Evolutionary conservation across 495 filamentous ascomycete species (phyloP).

Genomic region (Alectoria sarmentosa): DNA sequence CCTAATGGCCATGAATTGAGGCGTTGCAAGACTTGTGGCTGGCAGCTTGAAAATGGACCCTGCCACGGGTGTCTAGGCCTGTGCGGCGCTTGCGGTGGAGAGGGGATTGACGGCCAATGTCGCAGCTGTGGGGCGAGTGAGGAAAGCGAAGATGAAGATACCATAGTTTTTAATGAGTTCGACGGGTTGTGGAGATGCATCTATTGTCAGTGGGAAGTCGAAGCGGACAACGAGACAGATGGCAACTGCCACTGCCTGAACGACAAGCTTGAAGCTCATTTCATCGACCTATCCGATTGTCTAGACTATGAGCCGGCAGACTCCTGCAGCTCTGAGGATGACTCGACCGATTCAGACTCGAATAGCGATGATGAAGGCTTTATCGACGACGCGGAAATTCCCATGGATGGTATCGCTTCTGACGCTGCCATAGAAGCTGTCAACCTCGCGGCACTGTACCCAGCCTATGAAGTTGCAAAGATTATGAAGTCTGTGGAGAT

Average conservation of each 20-base stretch:
- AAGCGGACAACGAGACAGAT: neutral
- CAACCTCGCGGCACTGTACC: neutral
- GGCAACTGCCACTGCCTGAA: conserved; percentile 5
- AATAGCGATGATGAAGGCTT: conserved; percentile 1
- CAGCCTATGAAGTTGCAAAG: neutral
- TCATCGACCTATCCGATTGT: neutral
- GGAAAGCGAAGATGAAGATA: conserved; percentile 6
- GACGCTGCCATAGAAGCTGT: neutral
- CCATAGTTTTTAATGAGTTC: neutral
- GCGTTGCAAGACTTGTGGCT: neutral
- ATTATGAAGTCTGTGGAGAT: neutral
- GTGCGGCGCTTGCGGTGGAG: neutral
- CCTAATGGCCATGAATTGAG: neutral
- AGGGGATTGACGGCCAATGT: neutral
- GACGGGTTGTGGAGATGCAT: neutral
- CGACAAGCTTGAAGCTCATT: neutral
- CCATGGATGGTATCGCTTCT: neutral
- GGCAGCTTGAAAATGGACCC: conserved; percentile 1
- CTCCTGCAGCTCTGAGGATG: conserved; percentile 5
- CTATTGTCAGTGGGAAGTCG: neutral
- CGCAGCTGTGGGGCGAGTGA: neutral
- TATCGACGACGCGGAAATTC: neutral
- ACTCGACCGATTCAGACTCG: neutral
- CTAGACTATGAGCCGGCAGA: conserved; percentile 6
- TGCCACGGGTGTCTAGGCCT: neutral